Evolutionary conservation across 1,284 basidiomycete genomes (phyloP).

Genomic region (Termitomyces sp.): DNA sequence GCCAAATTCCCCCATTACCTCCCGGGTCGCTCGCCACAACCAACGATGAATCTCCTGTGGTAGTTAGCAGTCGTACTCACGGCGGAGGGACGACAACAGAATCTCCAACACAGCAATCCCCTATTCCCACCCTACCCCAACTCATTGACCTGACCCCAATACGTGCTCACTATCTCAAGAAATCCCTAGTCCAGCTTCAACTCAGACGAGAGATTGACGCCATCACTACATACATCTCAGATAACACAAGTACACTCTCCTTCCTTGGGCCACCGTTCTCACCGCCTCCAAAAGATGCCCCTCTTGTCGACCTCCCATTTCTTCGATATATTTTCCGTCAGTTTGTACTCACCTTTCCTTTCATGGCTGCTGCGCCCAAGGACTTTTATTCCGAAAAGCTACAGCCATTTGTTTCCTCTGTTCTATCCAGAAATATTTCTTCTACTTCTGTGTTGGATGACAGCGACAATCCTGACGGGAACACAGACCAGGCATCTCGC

Average conservation of each 20-base stretch:
- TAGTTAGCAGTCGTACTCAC: not conserved
- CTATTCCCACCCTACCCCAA: not conserved
- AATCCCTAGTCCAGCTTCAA: conserved; percentile 86
- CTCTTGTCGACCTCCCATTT: conserved; percentile 74
- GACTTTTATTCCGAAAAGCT: conserved; percentile 91
- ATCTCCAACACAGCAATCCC: conserved; percentile 1
- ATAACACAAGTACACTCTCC: conserved; percentile 71
- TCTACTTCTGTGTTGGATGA: conserved; percentile 60
- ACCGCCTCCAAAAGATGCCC: conserved; percentile 59
- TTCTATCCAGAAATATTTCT: conserved; percentile 76
- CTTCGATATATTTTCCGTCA: conserved; percentile 85
- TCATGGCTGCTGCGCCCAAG: conserved; percentile 80
- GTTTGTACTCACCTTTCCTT: conserved; percentile 90
- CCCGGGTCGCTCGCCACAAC: not conserved
- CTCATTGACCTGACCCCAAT: conserved; percentile 62
- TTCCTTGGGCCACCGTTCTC: conserved; percentile 85
- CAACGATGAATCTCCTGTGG: conserved; percentile 3
- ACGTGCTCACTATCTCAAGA: conserved; percentile 94
- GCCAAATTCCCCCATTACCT: conserved; percentile 22
- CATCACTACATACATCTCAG: conserved; percentile 53
- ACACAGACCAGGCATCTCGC: conserved; percentile 46
- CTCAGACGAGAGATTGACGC: conserved; percentile 72
- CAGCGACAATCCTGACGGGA: conserved; percentile 28
- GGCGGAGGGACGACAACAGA: not conserved
- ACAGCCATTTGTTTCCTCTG: conserved; percentile 84